These are phyloP conservation scores for Leucocoprinus birnbaumii DNA, from an alignment of 768 basidiomycete genomes.

Conservation along the genomic window DNA sequence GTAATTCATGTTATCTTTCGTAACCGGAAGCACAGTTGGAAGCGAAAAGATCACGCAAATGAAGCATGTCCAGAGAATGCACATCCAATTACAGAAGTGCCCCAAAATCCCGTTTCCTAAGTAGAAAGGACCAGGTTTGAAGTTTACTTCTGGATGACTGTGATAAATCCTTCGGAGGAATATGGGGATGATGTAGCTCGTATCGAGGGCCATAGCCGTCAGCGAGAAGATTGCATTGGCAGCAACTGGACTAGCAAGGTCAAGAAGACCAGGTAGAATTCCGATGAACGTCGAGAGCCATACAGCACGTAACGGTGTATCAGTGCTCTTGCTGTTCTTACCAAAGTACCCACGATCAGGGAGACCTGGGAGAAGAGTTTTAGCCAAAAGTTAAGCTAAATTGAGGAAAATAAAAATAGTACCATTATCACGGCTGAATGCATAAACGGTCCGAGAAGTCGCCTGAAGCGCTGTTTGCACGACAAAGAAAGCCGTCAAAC, in stretches of 20 bases:
- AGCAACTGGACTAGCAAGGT: slow-evolving; percentile 74
- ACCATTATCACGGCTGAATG: slow-evolving; percentile 82
- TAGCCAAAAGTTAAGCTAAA: slow-evolving; percentile 2
- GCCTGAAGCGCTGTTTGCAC: slow-evolving; percentile 82
- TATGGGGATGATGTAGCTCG: slow-evolving; percentile 84
- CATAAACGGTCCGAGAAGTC: slow-evolving; percentile 77
- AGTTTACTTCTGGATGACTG: slow-evolving; percentile 78
- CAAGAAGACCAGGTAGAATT: slow-evolving; percentile 70
- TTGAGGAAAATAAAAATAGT: not conserved
- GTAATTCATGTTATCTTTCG: slow-evolving; percentile 76
- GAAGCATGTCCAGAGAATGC: slow-evolving; percentile 69
- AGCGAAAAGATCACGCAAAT: slow-evolving; percentile 70
- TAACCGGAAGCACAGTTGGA: slow-evolving; percentile 69
- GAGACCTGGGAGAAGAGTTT: slow-evolving; percentile 35
- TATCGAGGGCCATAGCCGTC: slow-evolving; percentile 73
- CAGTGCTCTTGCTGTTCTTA: slow-evolving; percentile 54
- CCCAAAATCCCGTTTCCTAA: slow-evolving; percentile 71
- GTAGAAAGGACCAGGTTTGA: slow-evolving; percentile 86
- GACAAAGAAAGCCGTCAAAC: slow-evolving; percentile 86
- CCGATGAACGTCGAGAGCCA: slow-evolving; percentile 67
- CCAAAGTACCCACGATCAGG: slow-evolving; percentile 82
- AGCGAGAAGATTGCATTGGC: slow-evolving; percentile 82
- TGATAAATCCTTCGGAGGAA: slow-evolving; percentile 65
- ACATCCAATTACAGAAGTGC: slow-evolving; percentile 56
- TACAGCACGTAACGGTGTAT: slow-evolving; percentile 76